Evolutionary conservation across 2,329 filamentous ascomycete species (phyloP).

Genomic region (Capronia americana): DNA sequence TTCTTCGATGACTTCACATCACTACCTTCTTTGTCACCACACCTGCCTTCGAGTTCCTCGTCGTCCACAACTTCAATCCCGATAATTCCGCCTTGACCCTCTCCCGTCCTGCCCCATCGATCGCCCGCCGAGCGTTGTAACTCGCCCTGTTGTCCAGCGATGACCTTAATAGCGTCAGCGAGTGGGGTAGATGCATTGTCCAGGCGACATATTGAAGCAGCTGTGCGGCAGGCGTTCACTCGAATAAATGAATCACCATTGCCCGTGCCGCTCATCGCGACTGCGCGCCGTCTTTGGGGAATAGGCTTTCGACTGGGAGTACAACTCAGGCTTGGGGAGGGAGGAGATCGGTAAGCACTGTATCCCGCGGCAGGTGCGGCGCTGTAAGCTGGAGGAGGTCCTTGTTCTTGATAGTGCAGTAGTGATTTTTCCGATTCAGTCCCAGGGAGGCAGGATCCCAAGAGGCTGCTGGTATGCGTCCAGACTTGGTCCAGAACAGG

Average conservation of each 20-base stretch:
- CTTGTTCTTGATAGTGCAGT: not conserved
- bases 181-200: slow-evolving; percentile 54
- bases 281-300: slow-evolving; percentile 23
- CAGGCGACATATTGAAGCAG: slow-evolving; percentile 75
- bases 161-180: slow-evolving; percentile 64
- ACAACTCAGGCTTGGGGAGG: not conserved
- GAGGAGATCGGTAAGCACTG: not conserved
- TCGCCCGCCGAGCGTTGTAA: slow-evolving; percentile 75
- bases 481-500: slow-evolving; percentile 18
- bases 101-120: slow-evolving; percentile 74
- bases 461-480: slow-evolving; percentile 7
- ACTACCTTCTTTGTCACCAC: not conserved
- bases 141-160: slow-evolving; percentile 75
- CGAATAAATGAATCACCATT: slow-evolving; percentile 90
- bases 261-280: slow-evolving; percentile 73
- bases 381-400: slow-evolving; percentile 15
- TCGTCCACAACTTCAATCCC: slow-evolving; percentile 61
- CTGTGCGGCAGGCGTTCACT: slow-evolving; percentile 71
- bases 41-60: not conserved
- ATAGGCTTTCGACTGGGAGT: not conserved
- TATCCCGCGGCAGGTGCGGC: not conserved
- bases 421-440: not conserved
- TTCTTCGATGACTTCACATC: slow-evolving; percentile 22
- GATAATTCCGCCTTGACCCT: slow-evolving; percentile 86
- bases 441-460: slow-evolving; percentile 23